phyloP scores from a whole-genome alignment of 441 rosid genomes.

The California macrophylla region DNA sequence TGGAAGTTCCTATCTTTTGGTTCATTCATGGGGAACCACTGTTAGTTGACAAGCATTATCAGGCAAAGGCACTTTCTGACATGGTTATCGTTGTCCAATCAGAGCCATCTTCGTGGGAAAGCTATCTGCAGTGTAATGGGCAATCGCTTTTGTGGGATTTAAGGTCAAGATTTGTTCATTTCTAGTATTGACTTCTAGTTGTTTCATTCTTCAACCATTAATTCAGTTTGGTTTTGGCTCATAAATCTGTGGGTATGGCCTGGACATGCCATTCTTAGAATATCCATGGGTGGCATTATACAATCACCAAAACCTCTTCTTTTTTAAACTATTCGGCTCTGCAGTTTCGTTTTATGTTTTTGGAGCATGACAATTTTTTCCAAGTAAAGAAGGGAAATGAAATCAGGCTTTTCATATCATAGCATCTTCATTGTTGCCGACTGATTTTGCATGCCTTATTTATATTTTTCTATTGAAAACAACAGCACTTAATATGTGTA shows the following conservation, averaged over 20 bases:
- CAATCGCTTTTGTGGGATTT: conserved; percentile 83
- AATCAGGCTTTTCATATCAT: background rate
- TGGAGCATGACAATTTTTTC: background rate
- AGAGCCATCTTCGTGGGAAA: conserved; percentile 91
- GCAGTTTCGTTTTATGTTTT: background rate
- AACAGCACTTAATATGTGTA: background rate
- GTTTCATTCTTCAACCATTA: conserved; percentile 6
- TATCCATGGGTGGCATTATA: background rate
- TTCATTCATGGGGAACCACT: conserved; percentile 79
- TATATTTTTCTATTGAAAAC: background rate
- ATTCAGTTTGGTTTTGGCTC: conserved; percentile 10
- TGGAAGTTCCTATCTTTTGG: conserved; percentile 98
- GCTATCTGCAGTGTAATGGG: conserved; percentile 96
- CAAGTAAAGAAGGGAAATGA: background rate
- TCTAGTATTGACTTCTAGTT: conserved; percentile 5
- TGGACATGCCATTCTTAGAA: background rate
- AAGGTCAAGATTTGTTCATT: conserved; percentile 40
- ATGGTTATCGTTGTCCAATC: conserved; percentile 95
- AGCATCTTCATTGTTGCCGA: background rate
- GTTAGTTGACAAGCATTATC: conserved; percentile 87
- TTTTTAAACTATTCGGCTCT: background rate
- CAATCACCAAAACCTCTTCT: background rate
- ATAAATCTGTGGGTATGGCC: conserved; percentile 6
- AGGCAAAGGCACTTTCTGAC: conserved; percentile 87
- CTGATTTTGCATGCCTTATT: background rate